These are phyloP conservation scores for Trichosanthes truncata DNA, from an alignment of 306 rosid species.

Conservation along the genomic window DNA sequence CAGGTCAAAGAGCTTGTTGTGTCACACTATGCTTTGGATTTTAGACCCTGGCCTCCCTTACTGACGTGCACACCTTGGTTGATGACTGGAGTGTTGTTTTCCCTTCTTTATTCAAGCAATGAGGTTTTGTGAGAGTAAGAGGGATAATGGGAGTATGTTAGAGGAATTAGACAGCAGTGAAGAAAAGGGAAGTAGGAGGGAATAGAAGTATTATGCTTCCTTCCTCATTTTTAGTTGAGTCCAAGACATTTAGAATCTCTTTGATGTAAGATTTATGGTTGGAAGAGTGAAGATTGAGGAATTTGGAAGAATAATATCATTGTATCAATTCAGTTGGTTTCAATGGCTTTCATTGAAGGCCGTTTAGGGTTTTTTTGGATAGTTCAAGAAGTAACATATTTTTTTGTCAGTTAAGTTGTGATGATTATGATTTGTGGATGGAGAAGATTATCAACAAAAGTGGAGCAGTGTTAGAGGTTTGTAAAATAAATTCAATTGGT, in stretches of 20 bases:
- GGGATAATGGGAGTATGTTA: background rate
- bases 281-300: background rate
- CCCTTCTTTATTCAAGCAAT: background rate
- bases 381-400: background rate
- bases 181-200: background rate
- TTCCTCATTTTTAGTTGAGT: background rate
- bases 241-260: background rate
- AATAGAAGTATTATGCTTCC: background rate
- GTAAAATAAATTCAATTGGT: background rate
- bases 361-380: background rate
- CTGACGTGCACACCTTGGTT: background rate
- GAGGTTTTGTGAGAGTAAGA: background rate
- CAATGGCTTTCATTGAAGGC: background rate
- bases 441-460: background rate
- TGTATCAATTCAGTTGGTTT: background rate
- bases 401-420: background rate
- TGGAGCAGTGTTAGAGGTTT: background rate
- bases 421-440: background rate
- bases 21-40: background rate
- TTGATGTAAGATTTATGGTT: background rate
- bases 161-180: background rate
- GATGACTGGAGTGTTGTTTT: background rate
- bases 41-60: background rate
- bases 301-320: background rate
- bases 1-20: background rate